Evolutionary conservation across 208 protist genomes (phyloP).

Genomic region (Trypanosoma melophagium): DNA sequence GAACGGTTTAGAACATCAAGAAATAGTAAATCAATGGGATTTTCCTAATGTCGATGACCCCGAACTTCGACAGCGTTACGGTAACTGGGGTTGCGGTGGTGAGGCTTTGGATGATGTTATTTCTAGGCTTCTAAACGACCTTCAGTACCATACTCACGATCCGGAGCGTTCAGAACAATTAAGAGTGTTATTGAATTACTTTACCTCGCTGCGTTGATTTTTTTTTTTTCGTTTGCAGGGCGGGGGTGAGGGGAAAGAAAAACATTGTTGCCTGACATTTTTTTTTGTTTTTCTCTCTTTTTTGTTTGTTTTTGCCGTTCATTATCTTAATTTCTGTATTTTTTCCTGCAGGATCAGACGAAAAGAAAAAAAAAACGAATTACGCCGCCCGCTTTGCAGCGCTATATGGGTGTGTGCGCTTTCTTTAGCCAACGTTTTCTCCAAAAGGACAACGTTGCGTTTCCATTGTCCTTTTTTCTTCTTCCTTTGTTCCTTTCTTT

Average conservation of each 20-base stretch:
- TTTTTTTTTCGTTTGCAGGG: not conserved
- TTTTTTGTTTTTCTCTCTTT: not conserved
- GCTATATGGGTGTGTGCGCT: too few relatives aligned
- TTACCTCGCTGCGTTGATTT: conserved; percentile 38
- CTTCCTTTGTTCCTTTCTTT: conserved; percentile 4
- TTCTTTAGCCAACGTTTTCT: too few relatives aligned
- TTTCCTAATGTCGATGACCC: conserved; percentile 23
- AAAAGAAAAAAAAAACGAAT: too few relatives aligned
- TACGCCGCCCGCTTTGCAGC: too few relatives aligned
- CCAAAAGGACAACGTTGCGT: too few relatives aligned
- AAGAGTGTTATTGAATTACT: conserved; percentile 73
- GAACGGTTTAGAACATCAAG: too few relatives aligned
- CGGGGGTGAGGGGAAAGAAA: not conserved
- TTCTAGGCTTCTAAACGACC: conserved; percentile 47
- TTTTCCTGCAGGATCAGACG: too few relatives aligned
- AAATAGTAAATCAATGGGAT: not conserved
- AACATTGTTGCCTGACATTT: not conserved
- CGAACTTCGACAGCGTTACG: conserved; percentile 19
- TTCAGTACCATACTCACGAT: conserved; percentile 60
- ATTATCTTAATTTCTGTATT: too few relatives aligned
- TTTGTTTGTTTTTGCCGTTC: too few relatives aligned
- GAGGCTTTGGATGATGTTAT: conserved; percentile 41
- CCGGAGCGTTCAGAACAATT: conserved; percentile 49
- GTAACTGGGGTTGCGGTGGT: conserved; percentile 12
- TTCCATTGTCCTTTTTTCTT: too few relatives aligned